phyloP scores from a whole-genome alignment of 768 basidiomycete species.

The Lactarius hatsudake region DNA sequence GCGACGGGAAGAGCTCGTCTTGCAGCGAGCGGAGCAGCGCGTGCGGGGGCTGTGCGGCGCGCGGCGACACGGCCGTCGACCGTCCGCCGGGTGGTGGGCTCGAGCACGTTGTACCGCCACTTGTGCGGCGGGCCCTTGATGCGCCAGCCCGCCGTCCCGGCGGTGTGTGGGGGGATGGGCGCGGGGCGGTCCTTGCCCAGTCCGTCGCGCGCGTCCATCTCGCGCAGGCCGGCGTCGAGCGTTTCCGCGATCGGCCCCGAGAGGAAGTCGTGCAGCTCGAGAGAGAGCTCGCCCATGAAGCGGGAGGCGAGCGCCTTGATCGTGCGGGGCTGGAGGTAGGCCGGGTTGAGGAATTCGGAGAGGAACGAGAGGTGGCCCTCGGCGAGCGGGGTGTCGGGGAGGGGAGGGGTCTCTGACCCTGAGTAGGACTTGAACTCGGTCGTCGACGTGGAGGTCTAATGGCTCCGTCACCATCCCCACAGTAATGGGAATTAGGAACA shows the following conservation, averaged over 20 bases:
- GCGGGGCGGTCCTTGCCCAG: slow-evolving; percentile 49
- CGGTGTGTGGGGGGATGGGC: slow-evolving; percentile 63
- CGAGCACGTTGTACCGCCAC: slow-evolving; percentile 84
- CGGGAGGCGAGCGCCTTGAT: slow-evolving; percentile 75
- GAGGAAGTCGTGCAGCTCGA: slow-evolving; percentile 89
- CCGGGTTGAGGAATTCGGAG: slow-evolving; percentile 80
- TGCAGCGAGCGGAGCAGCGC: slow-evolving; percentile 66
- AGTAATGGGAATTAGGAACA: slow-evolving; percentile 18
- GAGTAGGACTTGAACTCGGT: slow-evolving; percentile 53
- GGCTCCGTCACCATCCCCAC: slow-evolving; percentile 14
- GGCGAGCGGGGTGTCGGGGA: slow-evolving; percentile 53
- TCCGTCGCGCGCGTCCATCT: slow-evolving; percentile 62
- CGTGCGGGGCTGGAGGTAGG: slow-evolving; percentile 81
- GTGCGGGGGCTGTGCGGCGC: slow-evolving; percentile 52
- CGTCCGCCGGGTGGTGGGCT: slow-evolving; percentile 35
- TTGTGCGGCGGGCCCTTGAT: slow-evolving; percentile 90
- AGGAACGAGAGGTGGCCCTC: slow-evolving; percentile 68
- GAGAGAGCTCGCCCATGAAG: slow-evolving; percentile 82
- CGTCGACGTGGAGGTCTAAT: slow-evolving; percentile 60
- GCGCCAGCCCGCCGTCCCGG: slow-evolving; percentile 64
- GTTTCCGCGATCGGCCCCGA: slow-evolving; percentile 59
- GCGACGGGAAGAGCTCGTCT: slow-evolving; percentile 71
- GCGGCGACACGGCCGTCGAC: slow-evolving; percentile 49
- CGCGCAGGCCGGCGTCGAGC: slow-evolving; percentile 63
- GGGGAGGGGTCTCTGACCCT: slow-evolving; percentile 43